Evolutionary conservation across 768 basidiomycete genomes (phyloP).

Genomic region (Amanita pseudoporphyria): DNA sequence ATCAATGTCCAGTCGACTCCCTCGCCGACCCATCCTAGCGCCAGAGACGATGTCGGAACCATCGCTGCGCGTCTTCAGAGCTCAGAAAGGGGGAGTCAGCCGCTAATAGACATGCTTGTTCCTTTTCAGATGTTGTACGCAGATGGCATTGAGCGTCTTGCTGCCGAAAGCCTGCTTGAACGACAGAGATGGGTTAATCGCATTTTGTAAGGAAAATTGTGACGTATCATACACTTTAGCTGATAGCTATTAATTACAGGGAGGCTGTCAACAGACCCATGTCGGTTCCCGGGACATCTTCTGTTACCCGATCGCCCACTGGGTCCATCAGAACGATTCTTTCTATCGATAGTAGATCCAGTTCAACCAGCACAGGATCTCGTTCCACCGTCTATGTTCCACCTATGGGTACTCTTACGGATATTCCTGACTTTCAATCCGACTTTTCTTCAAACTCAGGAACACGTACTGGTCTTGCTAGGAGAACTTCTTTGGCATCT

Average conservation of each 20-base stretch:
- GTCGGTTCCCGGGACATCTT: slow-evolving; percentile 35
- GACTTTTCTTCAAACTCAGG: slow-evolving; percentile 19
- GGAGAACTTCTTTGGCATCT: slow-evolving; percentile 37
- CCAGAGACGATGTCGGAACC: slow-evolving; percentile 81
- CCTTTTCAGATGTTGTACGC: slow-evolving; percentile 88
- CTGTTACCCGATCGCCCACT: slow-evolving; percentile 39
- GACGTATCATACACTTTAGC: slow-evolving; percentile 5
- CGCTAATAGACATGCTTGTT: slow-evolving; percentile 65
- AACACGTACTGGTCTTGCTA: slow-evolving; percentile 15
- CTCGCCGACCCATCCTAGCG: slow-evolving; percentile 71
- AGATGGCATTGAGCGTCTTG: slow-evolving; percentile 83
- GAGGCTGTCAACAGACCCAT: slow-evolving; percentile 62
- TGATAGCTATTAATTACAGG: slow-evolving; percentile 31
- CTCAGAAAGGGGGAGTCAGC: slow-evolving; percentile 31
- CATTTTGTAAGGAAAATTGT: slow-evolving; percentile 52
- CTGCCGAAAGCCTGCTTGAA: slow-evolving; percentile 81
- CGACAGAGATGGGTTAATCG: slow-evolving; percentile 88
- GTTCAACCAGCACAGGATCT: slow-evolving; percentile 34
- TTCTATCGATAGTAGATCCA: slow-evolving; percentile 41
- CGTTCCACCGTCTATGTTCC: slow-evolving; percentile 73
- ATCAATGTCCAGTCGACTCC: slow-evolving; percentile 78
- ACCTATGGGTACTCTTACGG: slow-evolving; percentile 59
- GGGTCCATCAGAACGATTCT: slow-evolving; percentile 62
- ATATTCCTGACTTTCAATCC: slow-evolving; percentile 52
- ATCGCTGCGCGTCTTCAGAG: slow-evolving; percentile 65